Conservation (phyloP, 257 asterid genomes). For the Thymus quinquecostatus region DNA sequence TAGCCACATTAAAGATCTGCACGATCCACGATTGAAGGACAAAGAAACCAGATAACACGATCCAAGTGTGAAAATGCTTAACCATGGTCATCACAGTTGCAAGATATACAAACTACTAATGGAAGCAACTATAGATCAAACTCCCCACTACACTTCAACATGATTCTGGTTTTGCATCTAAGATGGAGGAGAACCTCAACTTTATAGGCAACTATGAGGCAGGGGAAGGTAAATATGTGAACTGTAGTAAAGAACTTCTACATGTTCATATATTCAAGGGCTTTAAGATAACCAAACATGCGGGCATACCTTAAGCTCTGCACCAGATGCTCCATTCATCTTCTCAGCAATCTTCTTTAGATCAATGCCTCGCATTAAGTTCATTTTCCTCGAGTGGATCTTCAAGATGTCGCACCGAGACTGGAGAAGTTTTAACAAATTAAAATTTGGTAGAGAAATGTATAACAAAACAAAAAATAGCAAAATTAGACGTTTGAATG, state of each 20-base stretch:
- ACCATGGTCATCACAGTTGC: not conserved
- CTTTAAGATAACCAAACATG: not conserved
- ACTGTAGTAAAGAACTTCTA: not conserved
- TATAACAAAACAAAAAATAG: not conserved
- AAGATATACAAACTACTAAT: not conserved
- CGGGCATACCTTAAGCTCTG: constrained; percentile 78
- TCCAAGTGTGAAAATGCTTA: not conserved
- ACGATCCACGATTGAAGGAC: not conserved
- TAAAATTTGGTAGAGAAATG: constrained; percentile 20
- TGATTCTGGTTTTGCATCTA: not conserved
- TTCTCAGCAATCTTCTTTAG: constrained; percentile 90
- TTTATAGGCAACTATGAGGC: not conserved
- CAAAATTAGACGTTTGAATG: constrained; percentile 19
- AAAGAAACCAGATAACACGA: not conserved
- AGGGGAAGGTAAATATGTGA: not conserved
- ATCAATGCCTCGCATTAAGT: constrained; percentile 89
- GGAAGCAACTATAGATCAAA: not conserved
- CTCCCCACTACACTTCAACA: not conserved
- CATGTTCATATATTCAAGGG: not conserved
- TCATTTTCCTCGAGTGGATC: constrained; percentile 92
- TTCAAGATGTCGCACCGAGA: constrained; percentile 86
- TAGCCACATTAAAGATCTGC: not conserved
- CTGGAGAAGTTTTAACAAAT: constrained; percentile 42
- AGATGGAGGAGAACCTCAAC: not conserved
- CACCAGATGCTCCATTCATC: constrained; percentile 95